Evolutionary conservation across 1,284 basidiomycete genomes (phyloP).

Genomic region (Phellinidium pouzarii): DNA sequence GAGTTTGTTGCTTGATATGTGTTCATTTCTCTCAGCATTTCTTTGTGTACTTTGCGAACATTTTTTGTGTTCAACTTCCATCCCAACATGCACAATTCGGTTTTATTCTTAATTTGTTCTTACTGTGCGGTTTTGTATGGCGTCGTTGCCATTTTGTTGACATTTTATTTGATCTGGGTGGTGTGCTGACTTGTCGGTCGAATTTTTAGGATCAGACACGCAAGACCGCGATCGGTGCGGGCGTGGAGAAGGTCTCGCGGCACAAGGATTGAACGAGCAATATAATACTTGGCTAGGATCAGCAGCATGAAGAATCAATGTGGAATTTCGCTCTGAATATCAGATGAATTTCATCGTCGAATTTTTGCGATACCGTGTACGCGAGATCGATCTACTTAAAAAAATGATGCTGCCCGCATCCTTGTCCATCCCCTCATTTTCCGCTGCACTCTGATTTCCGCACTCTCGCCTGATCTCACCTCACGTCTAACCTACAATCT

Average conservation of each 20-base stretch:
- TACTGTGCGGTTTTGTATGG: background rate
- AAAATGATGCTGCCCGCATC: too few species aligned
- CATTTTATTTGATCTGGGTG: background rate
- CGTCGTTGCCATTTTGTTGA: background rate
- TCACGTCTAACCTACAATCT: background rate
- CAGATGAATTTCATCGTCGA: background rate
- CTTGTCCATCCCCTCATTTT: too few species aligned
- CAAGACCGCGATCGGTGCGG: constrained; percentile 47
- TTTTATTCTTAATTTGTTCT: too few species aligned
- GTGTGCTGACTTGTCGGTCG: constrained; percentile 22
- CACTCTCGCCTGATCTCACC: background rate
- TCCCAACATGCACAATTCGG: too few species aligned
- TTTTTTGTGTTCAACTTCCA: too few species aligned
- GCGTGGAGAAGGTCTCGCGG: constrained; percentile 66
- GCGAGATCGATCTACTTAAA: too few species aligned
- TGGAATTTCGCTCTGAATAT: background rate
- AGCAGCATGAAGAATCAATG: background rate
- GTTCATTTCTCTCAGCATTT: too few species aligned
- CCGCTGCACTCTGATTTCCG: background rate
- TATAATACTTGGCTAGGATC: background rate
- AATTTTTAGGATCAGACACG: constrained; percentile 30
- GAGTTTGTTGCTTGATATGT: too few species aligned
- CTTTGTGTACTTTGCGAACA: too few species aligned
- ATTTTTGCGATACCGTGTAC: too few species aligned
- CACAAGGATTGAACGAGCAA: constrained; percentile 40